A percentile compares a stretch with the other conserved stretches of the same genome.
phyloP scores from a whole-genome alignment of 139 green algal species.

The Nannochloris sp. region DNA sequence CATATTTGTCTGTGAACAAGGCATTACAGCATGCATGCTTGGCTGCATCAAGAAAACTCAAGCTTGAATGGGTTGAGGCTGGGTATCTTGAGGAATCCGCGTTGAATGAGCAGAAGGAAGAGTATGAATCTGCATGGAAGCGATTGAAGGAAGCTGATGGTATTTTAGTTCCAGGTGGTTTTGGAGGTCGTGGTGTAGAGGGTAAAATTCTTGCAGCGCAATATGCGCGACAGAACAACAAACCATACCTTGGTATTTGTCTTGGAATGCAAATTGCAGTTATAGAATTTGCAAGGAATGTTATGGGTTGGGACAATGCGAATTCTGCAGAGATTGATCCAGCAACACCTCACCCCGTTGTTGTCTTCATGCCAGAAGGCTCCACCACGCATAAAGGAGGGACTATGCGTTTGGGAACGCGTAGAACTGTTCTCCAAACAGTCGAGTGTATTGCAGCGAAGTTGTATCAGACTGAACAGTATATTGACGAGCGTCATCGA shows the following conservation, averaged over 20 bases:
- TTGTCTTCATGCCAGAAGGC: constrained; percentile 98
- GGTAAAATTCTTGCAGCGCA: constrained; percentile 89
- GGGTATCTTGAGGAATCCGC: constrained; percentile 63
- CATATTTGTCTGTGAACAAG: constrained; percentile 95
- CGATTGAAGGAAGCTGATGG: constrained; percentile 61
- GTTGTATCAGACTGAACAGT: constrained; percentile 80
- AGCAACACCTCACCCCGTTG: constrained; percentile 63
- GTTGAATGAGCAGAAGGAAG: constrained; percentile 36
- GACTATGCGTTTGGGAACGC: constrained; percentile 93
- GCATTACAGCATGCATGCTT: constrained; percentile 95
- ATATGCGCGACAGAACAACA: constrained; percentile 69
- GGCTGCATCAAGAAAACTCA: constrained; percentile 68
- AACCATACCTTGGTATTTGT: constrained; percentile 97
- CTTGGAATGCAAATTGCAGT: constrained; percentile 96
- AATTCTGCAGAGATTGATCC: constrained; percentile 85
- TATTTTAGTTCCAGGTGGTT: constrained; percentile 93
- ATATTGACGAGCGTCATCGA: constrained; percentile 88
- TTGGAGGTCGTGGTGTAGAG: constrained; percentile 84
- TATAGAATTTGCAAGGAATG: constrained; percentile 95
- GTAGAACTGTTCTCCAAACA: constrained; percentile 83
- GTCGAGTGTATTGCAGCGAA: constrained; percentile 81
- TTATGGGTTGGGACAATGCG: constrained; percentile 71
- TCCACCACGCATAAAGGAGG: constrained; percentile 87
- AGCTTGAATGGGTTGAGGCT: constrained; percentile 89
- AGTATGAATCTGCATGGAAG: constrained; percentile 41